A percentile compares a stretch with the other conserved stretches of the same genome.
These are phyloP conservation scores for Reutealis trisperma DNA, from an alignment of 345 rosid species.

Conservation along the genomic window DNA sequence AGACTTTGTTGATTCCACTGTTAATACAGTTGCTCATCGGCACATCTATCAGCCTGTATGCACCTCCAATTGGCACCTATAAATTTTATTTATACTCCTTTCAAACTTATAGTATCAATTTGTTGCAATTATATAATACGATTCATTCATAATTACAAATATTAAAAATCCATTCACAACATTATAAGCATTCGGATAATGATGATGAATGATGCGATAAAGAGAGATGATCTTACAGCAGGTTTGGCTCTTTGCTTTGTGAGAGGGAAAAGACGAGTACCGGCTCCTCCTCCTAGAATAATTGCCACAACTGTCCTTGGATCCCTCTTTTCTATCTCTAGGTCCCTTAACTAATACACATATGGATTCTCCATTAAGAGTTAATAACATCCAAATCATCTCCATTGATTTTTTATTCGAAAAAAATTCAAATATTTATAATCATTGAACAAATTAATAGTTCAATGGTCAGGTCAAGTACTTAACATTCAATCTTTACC, in stretches of 20 bases:
- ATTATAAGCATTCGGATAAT: too few relatives aligned
- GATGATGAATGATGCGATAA: background rate
- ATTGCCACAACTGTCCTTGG: constrained; percentile 77
- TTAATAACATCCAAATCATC: too few relatives aligned
- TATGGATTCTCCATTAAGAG: background rate
- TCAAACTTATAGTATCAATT: background rate
- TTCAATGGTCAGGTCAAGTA: too few relatives aligned
- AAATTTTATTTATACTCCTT: background rate
- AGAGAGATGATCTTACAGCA: constrained; percentile 49
- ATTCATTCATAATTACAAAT: too few relatives aligned
- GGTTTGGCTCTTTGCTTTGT: constrained; percentile 96
- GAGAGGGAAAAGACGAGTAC: constrained; percentile 97
- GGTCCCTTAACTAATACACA: constrained; percentile 56
- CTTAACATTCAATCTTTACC: too few relatives aligned
- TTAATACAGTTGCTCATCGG: constrained; percentile 99
- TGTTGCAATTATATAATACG: background rate
- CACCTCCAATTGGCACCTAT: constrained; percentile 90
- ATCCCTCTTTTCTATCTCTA: constrained; percentile 64
- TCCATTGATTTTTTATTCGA: too few relatives aligned
- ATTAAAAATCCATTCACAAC: too few relatives aligned
- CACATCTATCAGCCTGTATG: constrained; percentile 94
- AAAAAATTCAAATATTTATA: too few relatives aligned
- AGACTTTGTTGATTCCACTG: constrained; percentile 90
- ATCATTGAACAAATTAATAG: too few relatives aligned
- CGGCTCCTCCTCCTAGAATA: constrained; percentile 97